phyloP scores from a whole-genome alignment of 805 yeast species.

The Cyberlindnera japonica region DNA sequence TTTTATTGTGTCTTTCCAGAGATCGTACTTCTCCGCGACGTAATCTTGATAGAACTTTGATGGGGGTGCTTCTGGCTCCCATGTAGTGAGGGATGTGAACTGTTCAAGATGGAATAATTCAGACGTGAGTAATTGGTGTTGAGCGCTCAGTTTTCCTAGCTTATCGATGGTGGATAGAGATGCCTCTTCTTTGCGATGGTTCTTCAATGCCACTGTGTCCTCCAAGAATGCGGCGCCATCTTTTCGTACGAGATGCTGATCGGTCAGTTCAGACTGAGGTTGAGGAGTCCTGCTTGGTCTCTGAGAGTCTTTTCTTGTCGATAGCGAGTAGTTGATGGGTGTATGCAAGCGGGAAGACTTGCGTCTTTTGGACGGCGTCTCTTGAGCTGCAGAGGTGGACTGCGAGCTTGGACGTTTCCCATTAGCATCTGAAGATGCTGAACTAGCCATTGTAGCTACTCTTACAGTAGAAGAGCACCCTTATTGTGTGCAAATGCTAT shows the following conservation, averaged over 20 bases:
- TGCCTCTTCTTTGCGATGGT: constrained; percentile 1
- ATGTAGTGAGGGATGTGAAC: constrained; percentile 57
- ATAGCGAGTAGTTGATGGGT: constrained; percentile 8
- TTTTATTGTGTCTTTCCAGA: constrained; percentile 27
- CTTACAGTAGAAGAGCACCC: neutral
- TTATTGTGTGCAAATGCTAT: neutral
- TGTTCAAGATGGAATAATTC: constrained; percentile 63
- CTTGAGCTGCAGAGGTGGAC: neutral
- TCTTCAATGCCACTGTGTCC: constrained; percentile 8
- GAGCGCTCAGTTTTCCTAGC: constrained; percentile 13
- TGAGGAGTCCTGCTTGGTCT: neutral
- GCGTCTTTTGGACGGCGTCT: constrained; percentile 17
- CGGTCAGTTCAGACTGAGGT: neutral
- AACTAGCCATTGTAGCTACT: constrained; percentile 3
- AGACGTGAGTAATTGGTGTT: constrained; percentile 46
- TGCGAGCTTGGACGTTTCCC: constrained; percentile 9
- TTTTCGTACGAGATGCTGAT: constrained; percentile 5
- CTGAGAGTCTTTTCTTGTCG: neutral
- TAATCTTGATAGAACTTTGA: constrained; percentile 33
- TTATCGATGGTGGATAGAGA: constrained; percentile 8
- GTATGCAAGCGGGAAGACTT: constrained; percentile 17
- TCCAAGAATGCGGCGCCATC: constrained; percentile 10
- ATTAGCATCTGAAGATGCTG: constrained; percentile 2
- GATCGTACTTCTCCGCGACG: constrained; percentile 24
- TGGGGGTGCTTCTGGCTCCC: constrained; percentile 49